These are phyloP conservation scores for Diaporthe caulivora DNA, from an alignment of 2,329 filamentous ascomycete genomes.

Conservation along the genomic window DNA sequence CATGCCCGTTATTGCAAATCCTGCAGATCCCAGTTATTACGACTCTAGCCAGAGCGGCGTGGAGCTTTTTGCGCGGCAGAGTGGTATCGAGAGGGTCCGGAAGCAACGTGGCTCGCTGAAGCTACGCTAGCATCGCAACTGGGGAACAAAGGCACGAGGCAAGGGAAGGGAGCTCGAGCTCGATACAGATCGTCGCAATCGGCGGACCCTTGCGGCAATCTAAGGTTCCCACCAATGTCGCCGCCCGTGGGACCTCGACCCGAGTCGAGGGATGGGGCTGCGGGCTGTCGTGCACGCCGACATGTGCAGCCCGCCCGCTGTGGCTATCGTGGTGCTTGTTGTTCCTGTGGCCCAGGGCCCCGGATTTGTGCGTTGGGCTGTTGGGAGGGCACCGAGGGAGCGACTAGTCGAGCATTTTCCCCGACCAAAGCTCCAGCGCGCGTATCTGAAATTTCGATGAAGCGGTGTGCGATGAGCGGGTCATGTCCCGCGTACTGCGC, in stretches of 20 bases:
- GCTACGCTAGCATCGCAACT: conserved; percentile 25
- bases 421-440: conserved; percentile 10
- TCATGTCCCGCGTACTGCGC: conserved; percentile 4
- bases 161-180: conserved; percentile 14
- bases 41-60: conserved; percentile 1
- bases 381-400: background rate
- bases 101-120: conserved; percentile 24
- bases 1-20: conserved; percentile 33
- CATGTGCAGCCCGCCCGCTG: background rate
- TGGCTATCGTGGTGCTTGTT: conserved; percentile 18
- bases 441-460: conserved; percentile 6
- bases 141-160: conserved; percentile 1
- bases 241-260: conserved; percentile 21
- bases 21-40: conserved; percentile 20
- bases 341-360: conserved; percentile 16
- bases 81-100: conserved; percentile 20
- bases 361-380: conserved; percentile 1
- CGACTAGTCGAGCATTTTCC: conserved; percentile 1
- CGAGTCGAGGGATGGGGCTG: conserved; percentile 29
- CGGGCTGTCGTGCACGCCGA: conserved; percentile 27
- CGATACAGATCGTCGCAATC: conserved; percentile 32
- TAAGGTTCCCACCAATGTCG: conserved; percentile 9
- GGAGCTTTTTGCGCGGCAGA: conserved; percentile 9
- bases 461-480: conserved; percentile 18
- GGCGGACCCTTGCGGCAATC: conserved; percentile 28